These are phyloP conservation scores for Populus alba DNA, from an alignment of 345 rosid species.

Conservation along the genomic window DNA sequence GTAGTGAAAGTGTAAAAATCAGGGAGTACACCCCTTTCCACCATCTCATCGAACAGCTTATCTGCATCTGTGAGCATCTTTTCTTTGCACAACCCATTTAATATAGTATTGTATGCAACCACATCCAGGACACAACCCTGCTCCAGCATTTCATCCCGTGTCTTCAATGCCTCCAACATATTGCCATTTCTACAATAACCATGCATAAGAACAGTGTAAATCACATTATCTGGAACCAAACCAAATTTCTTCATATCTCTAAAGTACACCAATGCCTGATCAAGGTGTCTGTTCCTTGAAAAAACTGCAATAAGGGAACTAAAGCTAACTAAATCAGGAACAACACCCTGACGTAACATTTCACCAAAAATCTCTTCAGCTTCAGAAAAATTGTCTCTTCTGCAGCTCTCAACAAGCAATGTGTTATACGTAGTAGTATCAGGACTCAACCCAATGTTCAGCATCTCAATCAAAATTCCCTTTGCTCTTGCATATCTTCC, in stretches of 20 bases:
- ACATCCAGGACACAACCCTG: slow-evolving; percentile 74
- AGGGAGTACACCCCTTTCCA: slow-evolving; percentile 56
- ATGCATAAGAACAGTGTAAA: slow-evolving; percentile 71
- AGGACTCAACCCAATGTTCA: slow-evolving; percentile 49
- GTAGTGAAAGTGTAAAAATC: slow-evolving; percentile 73
- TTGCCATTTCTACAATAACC: slow-evolving; percentile 63
- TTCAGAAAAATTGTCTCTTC: slow-evolving; percentile 47
- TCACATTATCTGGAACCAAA: slow-evolving; percentile 60
- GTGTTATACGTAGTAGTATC: slow-evolving; percentile 66
- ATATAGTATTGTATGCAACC: slow-evolving; percentile 64
- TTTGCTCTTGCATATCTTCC: slow-evolving; percentile 56
- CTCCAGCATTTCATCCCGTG: slow-evolving; percentile 64
- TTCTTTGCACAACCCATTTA: slow-evolving; percentile 70
- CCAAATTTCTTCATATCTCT: slow-evolving; percentile 50
- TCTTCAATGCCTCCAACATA: slow-evolving; percentile 53
- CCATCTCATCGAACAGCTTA: slow-evolving; percentile 60
- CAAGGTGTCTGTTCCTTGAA: slow-evolving; percentile 47
- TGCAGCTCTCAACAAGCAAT: slow-evolving; percentile 62
- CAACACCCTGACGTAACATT: slow-evolving; percentile 44
- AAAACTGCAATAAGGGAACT: slow-evolving; percentile 51
- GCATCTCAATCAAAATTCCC: slow-evolving; percentile 58
- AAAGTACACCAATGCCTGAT: slow-evolving; percentile 52
- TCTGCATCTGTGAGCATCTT: slow-evolving; percentile 70
- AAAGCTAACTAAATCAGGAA: slow-evolving; percentile 72
- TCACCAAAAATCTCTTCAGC: slow-evolving; percentile 52